Conservation (phyloP, 2,329 filamentous ascomycete species). For the Pseudocercospora cruenta region DNA sequence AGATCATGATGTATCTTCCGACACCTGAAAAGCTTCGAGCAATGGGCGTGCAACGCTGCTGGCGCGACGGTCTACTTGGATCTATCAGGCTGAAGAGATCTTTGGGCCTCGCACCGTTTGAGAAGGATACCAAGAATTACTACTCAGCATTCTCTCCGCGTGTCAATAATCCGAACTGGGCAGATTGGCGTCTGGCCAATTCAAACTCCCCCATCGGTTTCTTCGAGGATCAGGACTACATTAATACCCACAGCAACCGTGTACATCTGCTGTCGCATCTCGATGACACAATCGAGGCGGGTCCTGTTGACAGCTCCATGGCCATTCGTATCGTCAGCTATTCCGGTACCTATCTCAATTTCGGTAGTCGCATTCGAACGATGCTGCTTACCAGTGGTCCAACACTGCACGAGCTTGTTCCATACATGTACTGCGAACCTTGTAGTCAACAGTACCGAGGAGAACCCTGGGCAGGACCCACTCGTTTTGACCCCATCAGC, state of each 20-base stretch:
- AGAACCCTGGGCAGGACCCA: too few relatives aligned
- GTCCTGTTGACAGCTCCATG: too few relatives aligned
- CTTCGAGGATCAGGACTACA: too few relatives aligned
- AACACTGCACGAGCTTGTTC: not conserved
- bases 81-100: conserved; percentile 4
- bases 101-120: not conserved
- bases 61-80: not conserved
- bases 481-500: not conserved
- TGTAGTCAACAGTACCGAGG: too few relatives aligned
- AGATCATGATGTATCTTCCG: conserved; percentile 11
- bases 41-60: conserved; percentile 12
- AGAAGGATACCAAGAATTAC: not conserved
- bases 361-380: not conserved
- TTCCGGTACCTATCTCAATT: not conserved
- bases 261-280: too few relatives aligned
- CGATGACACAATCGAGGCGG: too few relatives aligned
- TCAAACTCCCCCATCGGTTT: too few relatives aligned
- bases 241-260: too few relatives aligned
- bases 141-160: not conserved
- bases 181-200: too few relatives aligned
- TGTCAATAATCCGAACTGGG: too few relatives aligned
- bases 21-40: not conserved
- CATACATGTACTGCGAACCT: too few relatives aligned
- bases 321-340: too few relatives aligned
- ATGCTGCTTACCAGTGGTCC: not conserved